Base-by-base conservation (phyloP, 306 rosid species). In the Fragaria vesca region DNA sequence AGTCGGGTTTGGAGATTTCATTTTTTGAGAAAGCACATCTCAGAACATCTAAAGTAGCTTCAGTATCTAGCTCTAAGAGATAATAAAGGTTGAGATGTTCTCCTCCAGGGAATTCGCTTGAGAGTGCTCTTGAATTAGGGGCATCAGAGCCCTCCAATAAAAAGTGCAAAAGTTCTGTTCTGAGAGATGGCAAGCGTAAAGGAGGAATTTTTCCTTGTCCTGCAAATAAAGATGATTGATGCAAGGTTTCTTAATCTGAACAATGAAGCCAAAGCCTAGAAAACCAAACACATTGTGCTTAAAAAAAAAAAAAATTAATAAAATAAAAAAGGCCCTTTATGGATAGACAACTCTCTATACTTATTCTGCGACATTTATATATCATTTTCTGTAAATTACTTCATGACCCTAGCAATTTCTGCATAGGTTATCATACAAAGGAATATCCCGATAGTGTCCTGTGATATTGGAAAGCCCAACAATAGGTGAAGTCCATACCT, bases 191-290 rank as follows among this genome's bases (percentile, higher is more conserved):
- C 85, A 95, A 78, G 50, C 93, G 89, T 42, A 85, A 71, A 73
- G 87, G 86, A 80, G 88, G 81, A 83, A 95, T 87, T 81, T 84
- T 81, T 84, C 99, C 97, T 50, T 83, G 99, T 72, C 97, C 99
- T 94, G 95, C 78, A 87, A 74, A 82, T 15, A 66, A 9, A 40
- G 16, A 77, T 36, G 54, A 62, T 67, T 40, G 18, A 21, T 2
- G 42, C 63, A 61, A 38, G 46, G 55, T 76, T 67, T 50, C 54
- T 63, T 62, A 16, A 47, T 50, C 73, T 79, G 74, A 78, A 60
- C 26, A 43, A 47, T 46, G 36, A 28, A 47, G 16, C 2, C 20
- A 43, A 32, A 47, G 34, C 50, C 34, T 51, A 75, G n/a, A 11
- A 45, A 28, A 45, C 45, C 45, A 42, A 38, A 38, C 42, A 38